Conservation (phyloP, 305 asterid genomes). For the Ilex paraguariensis region DNA sequence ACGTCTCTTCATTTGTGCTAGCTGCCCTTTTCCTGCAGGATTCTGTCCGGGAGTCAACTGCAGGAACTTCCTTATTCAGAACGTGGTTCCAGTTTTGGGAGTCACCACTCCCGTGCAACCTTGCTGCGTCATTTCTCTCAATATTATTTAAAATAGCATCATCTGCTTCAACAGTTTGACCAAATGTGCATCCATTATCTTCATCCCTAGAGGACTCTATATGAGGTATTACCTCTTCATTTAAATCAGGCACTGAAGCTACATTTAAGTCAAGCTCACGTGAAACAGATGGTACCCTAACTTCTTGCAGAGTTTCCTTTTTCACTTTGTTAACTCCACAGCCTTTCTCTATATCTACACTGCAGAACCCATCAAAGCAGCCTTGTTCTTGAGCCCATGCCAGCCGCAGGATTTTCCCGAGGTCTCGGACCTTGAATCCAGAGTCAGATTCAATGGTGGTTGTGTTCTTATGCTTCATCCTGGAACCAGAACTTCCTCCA, state of each 20-base stretch:
- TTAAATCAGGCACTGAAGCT: conserved; percentile 84
- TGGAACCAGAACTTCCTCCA: conserved; percentile 1
- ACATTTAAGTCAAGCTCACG: conserved; percentile 84
- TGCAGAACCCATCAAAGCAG: conserved; percentile 46
- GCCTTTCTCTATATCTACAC: conserved; percentile 35
- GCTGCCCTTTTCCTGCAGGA: too few species aligned
- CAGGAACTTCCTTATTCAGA: too few species aligned
- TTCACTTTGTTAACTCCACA: conserved; percentile 26
- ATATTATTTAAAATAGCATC: conserved; percentile 19
- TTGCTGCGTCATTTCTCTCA: too few species aligned
- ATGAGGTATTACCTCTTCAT: conserved; percentile 75
- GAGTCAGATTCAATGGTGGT: conserved; percentile 38
- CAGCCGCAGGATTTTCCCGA: conserved; percentile 58
- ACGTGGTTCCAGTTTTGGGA: too few species aligned
- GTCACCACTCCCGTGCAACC: too few species aligned
- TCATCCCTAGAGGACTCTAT: conserved; percentile 65
- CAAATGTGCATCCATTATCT: conserved; percentile 48
- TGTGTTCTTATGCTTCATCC: too few species aligned
- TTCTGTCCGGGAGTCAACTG: too few species aligned
- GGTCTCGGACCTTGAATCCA: conserved; percentile 88
- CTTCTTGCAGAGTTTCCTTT: conserved; percentile 41
- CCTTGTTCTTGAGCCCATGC: conserved; percentile 69
- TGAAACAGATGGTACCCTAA: conserved; percentile 46
- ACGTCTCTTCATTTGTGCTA: too few species aligned
- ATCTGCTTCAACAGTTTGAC: conserved; percentile 48